phyloP scores from a whole-genome alignment of 2,329 filamentous ascomycete species.

The Dothistroma septosporum region DNA sequence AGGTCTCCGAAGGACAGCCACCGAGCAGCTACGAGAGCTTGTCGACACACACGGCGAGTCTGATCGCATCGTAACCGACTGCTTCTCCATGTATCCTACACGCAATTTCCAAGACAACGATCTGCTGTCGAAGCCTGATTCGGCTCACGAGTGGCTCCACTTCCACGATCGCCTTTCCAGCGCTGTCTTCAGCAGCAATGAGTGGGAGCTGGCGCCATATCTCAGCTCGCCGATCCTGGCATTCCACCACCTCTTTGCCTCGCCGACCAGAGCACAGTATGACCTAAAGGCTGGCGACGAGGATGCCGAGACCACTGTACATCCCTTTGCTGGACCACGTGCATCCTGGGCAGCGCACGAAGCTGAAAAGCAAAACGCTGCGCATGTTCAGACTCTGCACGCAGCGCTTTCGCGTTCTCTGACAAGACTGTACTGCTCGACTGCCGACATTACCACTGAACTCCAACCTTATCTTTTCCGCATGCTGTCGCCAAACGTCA shows the following conservation, averaged over 20 bases:
- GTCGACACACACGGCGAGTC: constrained; percentile 74
- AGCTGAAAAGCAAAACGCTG: constrained; percentile 70
- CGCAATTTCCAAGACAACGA: constrained; percentile 92
- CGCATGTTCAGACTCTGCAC: constrained; percentile 70
- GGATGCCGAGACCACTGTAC: constrained; percentile 27
- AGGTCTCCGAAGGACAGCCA: constrained; percentile 65
- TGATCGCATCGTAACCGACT: constrained; percentile 73
- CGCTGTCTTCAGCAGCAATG: constrained; percentile 74
- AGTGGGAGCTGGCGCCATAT: constrained; percentile 89
- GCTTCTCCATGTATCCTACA: constrained; percentile 80
- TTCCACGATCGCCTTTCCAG: constrained; percentile 84
- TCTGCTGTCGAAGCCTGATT: constrained; percentile 79
- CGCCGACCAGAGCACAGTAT: constrained; percentile 52
- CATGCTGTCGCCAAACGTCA: constrained; percentile 83
- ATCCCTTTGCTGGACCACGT: constrained; percentile 75
- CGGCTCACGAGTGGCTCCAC: constrained; percentile 89
- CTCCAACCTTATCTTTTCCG: constrained; percentile 79
- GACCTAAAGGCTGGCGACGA: constrained; percentile 43
- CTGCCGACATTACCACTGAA: constrained; percentile 72
- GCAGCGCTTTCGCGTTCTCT: constrained; percentile 67
- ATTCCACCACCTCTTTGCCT: constrained; percentile 87
- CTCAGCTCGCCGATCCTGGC: constrained; percentile 81
- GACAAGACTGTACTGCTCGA: constrained; percentile 71
- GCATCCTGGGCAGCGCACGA: constrained; percentile 81
- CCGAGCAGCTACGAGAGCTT: constrained; percentile 70